A percentile compares a stretch with the other conserved stretches of the same genome.
phyloP scores from a whole-genome alignment of 116 monocot species.

The Trichopus zeylanicus region DNA sequence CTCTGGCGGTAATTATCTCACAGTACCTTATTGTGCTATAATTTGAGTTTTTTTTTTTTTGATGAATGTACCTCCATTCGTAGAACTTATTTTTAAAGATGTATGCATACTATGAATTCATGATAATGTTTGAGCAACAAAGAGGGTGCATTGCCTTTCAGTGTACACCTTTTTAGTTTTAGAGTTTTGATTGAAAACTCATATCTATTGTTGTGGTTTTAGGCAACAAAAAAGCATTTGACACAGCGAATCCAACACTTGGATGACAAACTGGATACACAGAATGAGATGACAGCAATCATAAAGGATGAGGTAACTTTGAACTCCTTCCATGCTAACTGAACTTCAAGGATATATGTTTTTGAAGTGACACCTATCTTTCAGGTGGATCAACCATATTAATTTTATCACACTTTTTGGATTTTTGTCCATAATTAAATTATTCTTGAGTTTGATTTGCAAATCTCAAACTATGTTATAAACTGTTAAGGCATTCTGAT shows the following conservation, averaged over 20 bases:
- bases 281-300: constrained; percentile 45
- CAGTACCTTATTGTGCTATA: no score
- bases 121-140: no score
- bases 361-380: background rate
- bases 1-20: constrained; percentile 68
- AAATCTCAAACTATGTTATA: no score
- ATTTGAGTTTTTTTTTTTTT: no score
- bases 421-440: constrained; percentile 7
- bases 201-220: constrained; percentile 2
- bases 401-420: background rate
- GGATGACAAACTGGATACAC: constrained; percentile 73
- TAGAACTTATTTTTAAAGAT: no score
- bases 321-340: background rate
- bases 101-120: no score
- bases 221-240: constrained; percentile 57
- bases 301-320: constrained; percentile 47
- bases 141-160: no score
- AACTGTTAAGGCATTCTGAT: background rate
- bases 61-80: no score
- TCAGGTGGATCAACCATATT: background rate
- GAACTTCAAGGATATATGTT: no score
- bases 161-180: no score
- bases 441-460: background rate
- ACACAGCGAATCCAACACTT: constrained; percentile 58
- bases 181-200: no score